Conservation (phyloP, 257 asterid genomes). For the Eucommia ulmoides region DNA sequence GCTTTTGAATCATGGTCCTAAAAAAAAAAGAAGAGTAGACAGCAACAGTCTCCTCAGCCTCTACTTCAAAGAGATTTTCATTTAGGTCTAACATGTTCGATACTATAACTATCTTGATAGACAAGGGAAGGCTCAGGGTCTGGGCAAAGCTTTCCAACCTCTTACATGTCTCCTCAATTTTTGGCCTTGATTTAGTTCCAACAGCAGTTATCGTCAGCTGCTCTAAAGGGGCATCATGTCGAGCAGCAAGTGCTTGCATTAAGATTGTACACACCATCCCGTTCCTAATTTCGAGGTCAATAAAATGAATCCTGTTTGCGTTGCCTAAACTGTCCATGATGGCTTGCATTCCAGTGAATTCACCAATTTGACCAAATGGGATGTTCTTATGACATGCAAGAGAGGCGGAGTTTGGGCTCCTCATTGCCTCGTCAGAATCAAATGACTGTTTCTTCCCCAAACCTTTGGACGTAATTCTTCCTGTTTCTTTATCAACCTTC, state of each 20-base stretch:
- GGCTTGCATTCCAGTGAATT: constrained; percentile 43
- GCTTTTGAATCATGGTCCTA: constrained; percentile 23
- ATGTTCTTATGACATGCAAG: constrained; percentile 27
- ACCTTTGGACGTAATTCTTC: constrained; percentile 12
- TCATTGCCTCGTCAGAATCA: constrained; percentile 8
- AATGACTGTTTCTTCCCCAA: constrained; percentile 14
- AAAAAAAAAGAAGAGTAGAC: constrained; percentile 28
- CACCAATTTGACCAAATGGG: constrained; percentile 34
- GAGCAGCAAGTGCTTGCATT: constrained; percentile 55
- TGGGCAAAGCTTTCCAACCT: constrained; percentile 34
- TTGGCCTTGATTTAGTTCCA: constrained; percentile 19
- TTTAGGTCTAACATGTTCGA: constrained; percentile 26
- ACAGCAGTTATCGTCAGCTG: constrained; percentile 50
- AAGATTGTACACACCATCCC: constrained; percentile 40
- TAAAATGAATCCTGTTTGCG: constrained; percentile 35
- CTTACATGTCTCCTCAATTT: constrained; percentile 33
- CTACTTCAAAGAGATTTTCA: constrained; percentile 11
- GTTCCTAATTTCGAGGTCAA: constrained; percentile 35
- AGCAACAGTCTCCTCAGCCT: constrained; percentile 28
- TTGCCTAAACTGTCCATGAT: constrained; percentile 29
- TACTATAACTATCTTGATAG: constrained; percentile 33
- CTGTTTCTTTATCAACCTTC: constrained; percentile 36
- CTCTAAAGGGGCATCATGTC: constrained; percentile 17
- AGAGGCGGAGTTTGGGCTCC: constrained; percentile 2
- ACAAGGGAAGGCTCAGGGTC: constrained; percentile 27